Evolutionary conservation across 345 rosid genomes (phyloP).

Genomic region (Eucalyptus lansdowneana): DNA sequence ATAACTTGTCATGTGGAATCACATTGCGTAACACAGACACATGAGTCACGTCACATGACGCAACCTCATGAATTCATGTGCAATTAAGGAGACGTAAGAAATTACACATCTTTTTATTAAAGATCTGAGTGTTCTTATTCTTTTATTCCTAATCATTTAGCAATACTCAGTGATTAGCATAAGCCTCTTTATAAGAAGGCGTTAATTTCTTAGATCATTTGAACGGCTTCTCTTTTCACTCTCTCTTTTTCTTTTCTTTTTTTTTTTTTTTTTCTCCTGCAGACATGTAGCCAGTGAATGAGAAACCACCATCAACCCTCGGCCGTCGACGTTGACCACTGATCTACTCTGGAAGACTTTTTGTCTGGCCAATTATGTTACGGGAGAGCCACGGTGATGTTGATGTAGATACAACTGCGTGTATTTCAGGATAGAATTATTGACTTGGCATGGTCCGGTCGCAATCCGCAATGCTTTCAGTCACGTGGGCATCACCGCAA

Average conservation of each 20-base stretch:
- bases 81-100: background rate
- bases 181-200: background rate
- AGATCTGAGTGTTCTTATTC: background rate
- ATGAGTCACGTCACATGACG: accelerated
- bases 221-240: background rate
- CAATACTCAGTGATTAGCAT: background rate
- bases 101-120: background rate
- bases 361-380: background rate
- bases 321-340: background rate
- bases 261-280: background rate
- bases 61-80: background rate
- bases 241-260: too few species aligned
- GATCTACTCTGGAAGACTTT: background rate
- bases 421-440: background rate
- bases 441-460: background rate
- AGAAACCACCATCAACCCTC: background rate
- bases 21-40: accelerated
- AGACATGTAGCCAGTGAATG: background rate
- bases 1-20: background rate
- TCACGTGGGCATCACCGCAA: background rate
- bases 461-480: background rate
- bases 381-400: background rate
- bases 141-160: background rate
- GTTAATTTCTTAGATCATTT: background rate
- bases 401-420: background rate